Base-by-base conservation (phyloP, 2,329 filamentous ascomycete species). In the Aspergillus novofumigatus region DNA sequence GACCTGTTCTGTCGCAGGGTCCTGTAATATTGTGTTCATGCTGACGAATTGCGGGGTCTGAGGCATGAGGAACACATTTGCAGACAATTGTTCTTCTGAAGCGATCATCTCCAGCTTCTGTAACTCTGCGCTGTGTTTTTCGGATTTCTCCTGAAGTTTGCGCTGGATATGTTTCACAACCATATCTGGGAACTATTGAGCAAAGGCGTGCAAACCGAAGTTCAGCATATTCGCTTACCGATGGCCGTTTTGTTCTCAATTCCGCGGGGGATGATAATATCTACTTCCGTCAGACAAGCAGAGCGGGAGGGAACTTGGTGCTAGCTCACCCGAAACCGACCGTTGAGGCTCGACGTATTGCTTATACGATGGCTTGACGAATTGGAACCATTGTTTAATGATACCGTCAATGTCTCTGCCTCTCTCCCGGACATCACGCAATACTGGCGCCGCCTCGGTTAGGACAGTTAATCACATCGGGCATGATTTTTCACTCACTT, bases 381-480 rank as follows among this genome's bases (percentile, higher is more conserved):
- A 99, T 10, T 79, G 80, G 72, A 97, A 97, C 94, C 94, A 99
- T 73, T 99, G 94, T 75, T 97, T 97, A 73, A 99, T 92, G 68
- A 92, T 93, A 44, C 94, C 94, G 70, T 97, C 90, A 56, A 97
- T 89, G 68, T 96, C 93, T 69, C 94, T 85, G 3, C 90, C 93
- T 67, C 94, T 86, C 67, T 96, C 91, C 66, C 86, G 86, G 23
- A 97, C 91, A 75, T 99, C 94, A 68, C 94, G 89, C 41, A 91
- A 79, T 64, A 95, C 89, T 92, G 59, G 50, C 61, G 60, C 49
- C 14, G 53, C 32, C 59, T 53, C 35, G n/a, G 53, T 71, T 59
- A 73, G 67, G 55, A 25, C 21, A 28, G n/a, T 35, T 1, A 41
- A 51, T 14, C 7, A 49, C 14, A 32, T 25, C 17, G 11, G 14